phyloP scores from a whole-genome alignment of 2,329 filamentous ascomycete genomes.

The Didymellaceae sp. region DNA sequence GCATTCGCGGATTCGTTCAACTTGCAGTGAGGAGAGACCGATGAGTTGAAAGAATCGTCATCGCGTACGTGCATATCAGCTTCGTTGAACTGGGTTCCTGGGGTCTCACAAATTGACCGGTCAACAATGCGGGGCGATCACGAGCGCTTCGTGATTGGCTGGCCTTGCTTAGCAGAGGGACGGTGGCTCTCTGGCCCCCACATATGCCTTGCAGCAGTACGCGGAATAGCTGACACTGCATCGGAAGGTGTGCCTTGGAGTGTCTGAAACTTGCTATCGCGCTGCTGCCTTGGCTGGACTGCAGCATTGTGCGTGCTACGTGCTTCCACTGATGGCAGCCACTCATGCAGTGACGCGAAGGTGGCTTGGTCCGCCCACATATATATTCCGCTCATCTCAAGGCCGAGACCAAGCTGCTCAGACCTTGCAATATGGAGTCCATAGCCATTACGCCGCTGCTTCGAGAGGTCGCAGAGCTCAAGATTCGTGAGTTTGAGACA shows the following conservation, averaged over 20 bases:
- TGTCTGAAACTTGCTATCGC: background rate
- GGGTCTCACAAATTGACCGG: constrained; percentile 12
- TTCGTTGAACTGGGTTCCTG: background rate
- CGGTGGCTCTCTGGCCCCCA: background rate
- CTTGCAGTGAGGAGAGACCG: constrained; percentile 1
- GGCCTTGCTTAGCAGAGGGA: background rate
- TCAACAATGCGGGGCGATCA: constrained; percentile 12
- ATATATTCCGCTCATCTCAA: background rate
- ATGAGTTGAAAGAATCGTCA: background rate
- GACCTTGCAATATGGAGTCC: background rate
- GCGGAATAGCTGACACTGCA: constrained; percentile 2
- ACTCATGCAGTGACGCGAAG: background rate
- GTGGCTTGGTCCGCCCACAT: too few species aligned
- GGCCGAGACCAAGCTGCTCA: background rate
- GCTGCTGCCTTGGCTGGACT: background rate
- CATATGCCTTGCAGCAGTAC: constrained; percentile 1
- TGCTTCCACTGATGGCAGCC: background rate
- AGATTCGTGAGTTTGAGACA: constrained; percentile 63
- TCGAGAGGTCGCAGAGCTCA: constrained; percentile 42
- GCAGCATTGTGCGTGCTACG: constrained; percentile 6
- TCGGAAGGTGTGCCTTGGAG: background rate
- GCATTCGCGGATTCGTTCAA: background rate
- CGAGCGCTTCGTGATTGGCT: background rate
- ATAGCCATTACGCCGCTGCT: constrained; percentile 29
- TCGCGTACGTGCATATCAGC: constrained; percentile 1